phyloP scores from a whole-genome alignment of 495 filamentous ascomycete species.

The Neurospora sp. region DNA sequence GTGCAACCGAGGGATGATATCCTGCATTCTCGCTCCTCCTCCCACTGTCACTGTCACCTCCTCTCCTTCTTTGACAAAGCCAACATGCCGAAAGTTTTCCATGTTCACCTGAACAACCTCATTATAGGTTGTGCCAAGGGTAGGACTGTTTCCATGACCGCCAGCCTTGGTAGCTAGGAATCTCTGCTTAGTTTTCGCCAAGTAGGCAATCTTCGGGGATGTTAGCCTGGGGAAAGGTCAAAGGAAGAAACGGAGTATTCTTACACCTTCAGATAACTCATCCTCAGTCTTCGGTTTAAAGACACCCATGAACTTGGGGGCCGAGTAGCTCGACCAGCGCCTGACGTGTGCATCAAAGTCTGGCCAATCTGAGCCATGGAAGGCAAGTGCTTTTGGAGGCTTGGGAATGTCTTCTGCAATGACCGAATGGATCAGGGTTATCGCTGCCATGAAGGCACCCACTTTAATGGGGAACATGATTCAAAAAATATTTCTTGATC shows the following conservation, averaged over 20 bases:
- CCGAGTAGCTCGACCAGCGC: neutral
- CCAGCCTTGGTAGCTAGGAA: neutral
- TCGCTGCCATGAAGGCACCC: neutral
- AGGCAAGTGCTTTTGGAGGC: neutral
- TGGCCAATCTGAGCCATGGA: neutral
- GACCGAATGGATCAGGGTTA: neutral
- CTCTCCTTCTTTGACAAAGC: neutral
- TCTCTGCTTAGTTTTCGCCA: neutral
- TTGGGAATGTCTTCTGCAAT: neutral
- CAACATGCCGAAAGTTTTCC: neutral
- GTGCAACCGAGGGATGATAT: neutral
- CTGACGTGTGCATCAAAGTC: neutral
- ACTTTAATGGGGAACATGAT: neutral
- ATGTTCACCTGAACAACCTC: slow-evolving; percentile 6
- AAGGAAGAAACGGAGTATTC: neutral
- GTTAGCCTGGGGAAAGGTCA: neutral
- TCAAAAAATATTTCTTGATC: neutral
- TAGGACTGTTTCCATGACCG: neutral
- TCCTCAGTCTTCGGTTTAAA: neutral
- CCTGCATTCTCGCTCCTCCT: slow-evolving; percentile 5
- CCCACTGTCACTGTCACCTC: slow-evolving; percentile 3
- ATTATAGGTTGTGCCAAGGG: neutral
- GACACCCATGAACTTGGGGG: neutral
- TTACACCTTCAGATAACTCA: neutral
- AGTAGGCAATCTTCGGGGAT: neutral